Percentiles rank a stretch among this genome's conserved stretches.
These are phyloP conservation scores for Amphirosellinia nigrospora DNA, from an alignment of 495 filamentous ascomycete species.

Conservation along the genomic window DNA sequence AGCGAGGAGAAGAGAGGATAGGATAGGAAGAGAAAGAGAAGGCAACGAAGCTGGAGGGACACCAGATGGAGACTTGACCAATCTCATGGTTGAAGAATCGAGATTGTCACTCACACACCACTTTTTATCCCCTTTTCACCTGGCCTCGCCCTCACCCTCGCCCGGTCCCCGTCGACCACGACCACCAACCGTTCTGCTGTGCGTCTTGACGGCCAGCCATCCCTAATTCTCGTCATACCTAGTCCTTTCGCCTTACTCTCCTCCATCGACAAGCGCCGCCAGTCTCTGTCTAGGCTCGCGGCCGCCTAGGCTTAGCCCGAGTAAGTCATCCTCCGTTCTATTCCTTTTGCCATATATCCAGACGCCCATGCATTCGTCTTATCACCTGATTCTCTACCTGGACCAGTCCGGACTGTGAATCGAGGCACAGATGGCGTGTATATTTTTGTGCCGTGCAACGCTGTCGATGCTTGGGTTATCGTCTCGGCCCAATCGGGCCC, in stretches of 20 bases:
- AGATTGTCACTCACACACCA: slow-evolving; percentile 5
- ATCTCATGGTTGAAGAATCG: neutral
- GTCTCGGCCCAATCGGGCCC: neutral
- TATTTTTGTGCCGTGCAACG: slow-evolving; percentile 32
- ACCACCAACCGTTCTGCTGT: neutral
- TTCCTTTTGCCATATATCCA: slow-evolving; percentile 7
- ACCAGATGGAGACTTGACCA: neutral
- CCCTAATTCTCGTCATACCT: slow-evolving; percentile 27
- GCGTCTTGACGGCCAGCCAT: slow-evolving; percentile 19
- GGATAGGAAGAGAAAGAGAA: neutral
- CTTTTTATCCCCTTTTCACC: slow-evolving; percentile 7
- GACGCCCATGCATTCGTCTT: slow-evolving; percentile 1
- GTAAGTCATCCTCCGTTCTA: slow-evolving; percentile 32
- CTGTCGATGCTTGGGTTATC: slow-evolving; percentile 1
- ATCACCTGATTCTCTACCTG: slow-evolving; percentile 6
- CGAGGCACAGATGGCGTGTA: neutral
- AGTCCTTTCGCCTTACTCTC: slow-evolving; percentile 18
- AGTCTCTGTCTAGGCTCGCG: slow-evolving; percentile 41
- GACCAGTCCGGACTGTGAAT: neutral
- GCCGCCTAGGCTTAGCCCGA: slow-evolving; percentile 41
- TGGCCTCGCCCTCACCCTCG: no score
- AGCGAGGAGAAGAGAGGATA: neutral
- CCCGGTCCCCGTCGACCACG: slow-evolving; percentile 2
- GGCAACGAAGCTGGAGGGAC: neutral
- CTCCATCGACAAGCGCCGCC: slow-evolving; percentile 24